Evolutionary conservation across 2,329 filamentous ascomycete species (phyloP), one percentile per base, ranked within the genome.

Genomic region (Aureobasidium musti): DNA sequence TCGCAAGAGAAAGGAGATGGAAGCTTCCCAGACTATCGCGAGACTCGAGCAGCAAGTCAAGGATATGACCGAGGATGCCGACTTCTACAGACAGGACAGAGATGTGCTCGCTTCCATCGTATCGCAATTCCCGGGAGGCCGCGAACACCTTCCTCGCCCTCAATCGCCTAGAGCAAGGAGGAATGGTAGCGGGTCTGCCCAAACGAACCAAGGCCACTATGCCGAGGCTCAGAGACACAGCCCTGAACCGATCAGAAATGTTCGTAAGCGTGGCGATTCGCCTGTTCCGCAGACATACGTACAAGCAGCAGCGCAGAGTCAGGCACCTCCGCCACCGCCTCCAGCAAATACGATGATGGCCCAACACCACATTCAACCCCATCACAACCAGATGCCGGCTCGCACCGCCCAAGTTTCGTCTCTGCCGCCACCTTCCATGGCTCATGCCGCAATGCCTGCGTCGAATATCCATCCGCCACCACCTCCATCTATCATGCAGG

Each of bases 1-100:
- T 68, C 88, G 92, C 74, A 96, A 96, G 79, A 91, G 92, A 73
- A 89, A 90, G 75, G 91, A 94, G 75, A 86, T 86, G 71, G 89
- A 92, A 75, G 89, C 89, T 67, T 86, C 86, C 19, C 83, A 84
- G 65, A 88, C 85, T 59, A 87, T 94, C 69, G 83, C 89, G 60
- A 86, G 87, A 70, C 80, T 94, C 64, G 88, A 91, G 73, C 82
- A 85, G 63, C 84, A 89, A 70, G 83, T 89, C 64, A 85, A 88
- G 57, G 87, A 91, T n/a, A 78, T 91, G 67, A 79, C 84, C 66
- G 85, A 84, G 45, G 88, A 92, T 72, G 82, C 85, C 35, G 89
- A 94, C 67, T 91, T 87, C 75, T 94, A 94, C 75, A 84, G 87
- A 53, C 81, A 82, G 10, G 91, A 95, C 71, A 83, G 91, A 59